Conservation (phyloP, 2,329 filamentous ascomycete species). For the Ceratocystis albifundus region DNA sequence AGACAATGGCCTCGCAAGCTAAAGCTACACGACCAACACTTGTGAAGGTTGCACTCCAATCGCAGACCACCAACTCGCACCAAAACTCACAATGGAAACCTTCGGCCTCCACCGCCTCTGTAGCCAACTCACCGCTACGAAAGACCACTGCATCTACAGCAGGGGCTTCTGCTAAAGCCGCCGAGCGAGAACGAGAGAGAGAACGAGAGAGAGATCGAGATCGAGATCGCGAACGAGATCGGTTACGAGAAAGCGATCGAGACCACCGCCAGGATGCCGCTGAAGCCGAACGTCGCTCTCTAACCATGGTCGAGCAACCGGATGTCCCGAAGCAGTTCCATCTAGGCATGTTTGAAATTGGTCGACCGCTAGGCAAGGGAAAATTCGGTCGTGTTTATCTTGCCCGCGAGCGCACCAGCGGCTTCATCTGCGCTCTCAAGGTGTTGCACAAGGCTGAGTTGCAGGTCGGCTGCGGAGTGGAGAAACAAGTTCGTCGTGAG, state of each 20-base stretch:
- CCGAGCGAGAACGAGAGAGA: slow-evolving; percentile 14
- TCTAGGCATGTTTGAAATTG: slow-evolving; percentile 89
- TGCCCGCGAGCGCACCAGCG: slow-evolving; percentile 63
- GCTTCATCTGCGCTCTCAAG: slow-evolving; percentile 78
- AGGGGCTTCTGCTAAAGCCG: slow-evolving; percentile 15
- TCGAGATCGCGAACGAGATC: slow-evolving; percentile 17
- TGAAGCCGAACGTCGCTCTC: slow-evolving; percentile 40
- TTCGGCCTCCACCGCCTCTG: slow-evolving; percentile 3
- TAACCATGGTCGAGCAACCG: slow-evolving; percentile 46
- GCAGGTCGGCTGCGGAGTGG: slow-evolving; percentile 57
- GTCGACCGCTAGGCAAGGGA: slow-evolving; percentile 71
- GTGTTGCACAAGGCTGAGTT: slow-evolving; percentile 77
- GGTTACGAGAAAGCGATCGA: slow-evolving; percentile 18
- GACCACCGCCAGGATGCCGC: slow-evolving; percentile 46
- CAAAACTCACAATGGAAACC: slow-evolving; percentile 28
- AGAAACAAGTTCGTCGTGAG: slow-evolving; percentile 78
- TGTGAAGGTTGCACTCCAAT: slow-evolving; percentile 74
- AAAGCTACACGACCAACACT: slow-evolving; percentile 52
- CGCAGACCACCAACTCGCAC: slow-evolving; percentile 57
- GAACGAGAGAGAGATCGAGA: slow-evolving; percentile 20
- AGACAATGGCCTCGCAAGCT: slow-evolving; percentile 22
- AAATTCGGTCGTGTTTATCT: slow-evolving; percentile 83
- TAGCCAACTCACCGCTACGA: slow-evolving; percentile 12
- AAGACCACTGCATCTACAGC: slow-evolving; percentile 20
- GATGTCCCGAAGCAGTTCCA: slow-evolving; percentile 57